Percentiles rank a stretch among this genome's conserved stretches.
phyloP scores from a whole-genome alignment of 2,329 filamentous ascomycete species.

The Talaromyces sp. region DNA sequence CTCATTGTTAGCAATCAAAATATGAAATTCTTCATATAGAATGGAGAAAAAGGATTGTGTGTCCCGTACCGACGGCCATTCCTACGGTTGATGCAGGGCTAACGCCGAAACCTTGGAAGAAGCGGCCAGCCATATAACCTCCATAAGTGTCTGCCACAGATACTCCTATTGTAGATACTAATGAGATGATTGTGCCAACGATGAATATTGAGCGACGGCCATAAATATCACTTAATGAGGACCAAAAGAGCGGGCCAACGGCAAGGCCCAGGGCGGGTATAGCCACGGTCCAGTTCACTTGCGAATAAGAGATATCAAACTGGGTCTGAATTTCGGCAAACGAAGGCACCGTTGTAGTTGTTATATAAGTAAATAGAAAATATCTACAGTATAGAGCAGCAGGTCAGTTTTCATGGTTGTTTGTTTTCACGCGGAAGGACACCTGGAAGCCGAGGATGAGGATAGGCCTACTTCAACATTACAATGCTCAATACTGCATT shows the following conservation, averaged over 20 bases:
- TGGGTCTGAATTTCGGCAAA: slow-evolving; percentile 46
- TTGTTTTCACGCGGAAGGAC: neutral
- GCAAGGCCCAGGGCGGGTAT: slow-evolving; percentile 48
- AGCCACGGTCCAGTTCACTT: slow-evolving; percentile 53
- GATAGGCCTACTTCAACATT: slow-evolving; percentile 43
- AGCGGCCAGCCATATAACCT: slow-evolving; percentile 54
- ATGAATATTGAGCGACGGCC: slow-evolving; percentile 49
- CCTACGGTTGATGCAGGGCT: slow-evolving; percentile 52
- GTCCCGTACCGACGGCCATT: slow-evolving; percentile 40
- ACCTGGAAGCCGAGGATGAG: neutral
- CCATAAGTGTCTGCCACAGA: slow-evolving; percentile 38
- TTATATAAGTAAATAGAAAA: slow-evolving; percentile 56
- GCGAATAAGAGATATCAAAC: slow-evolving; percentile 40
- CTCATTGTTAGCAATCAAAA: neutral
- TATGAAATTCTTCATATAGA: neutral
- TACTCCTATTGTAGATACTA: slow-evolving; percentile 39
- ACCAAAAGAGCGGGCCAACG: slow-evolving; percentile 48
- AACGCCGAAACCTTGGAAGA: slow-evolving; percentile 54
- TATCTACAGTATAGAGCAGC: slow-evolving; percentile 31
- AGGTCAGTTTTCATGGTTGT: neutral
- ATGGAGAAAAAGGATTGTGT: neutral
- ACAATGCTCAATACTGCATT: slow-evolving; percentile 47
- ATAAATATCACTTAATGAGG: slow-evolving; percentile 47
- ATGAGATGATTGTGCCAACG: slow-evolving; percentile 36
- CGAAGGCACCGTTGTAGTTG: slow-evolving; percentile 52